Evolutionary conservation across 73 alveolate genomes (phyloP), one percentile per base, ranked within the genome.

Genomic region (Paramecium sonneborni): DNA sequence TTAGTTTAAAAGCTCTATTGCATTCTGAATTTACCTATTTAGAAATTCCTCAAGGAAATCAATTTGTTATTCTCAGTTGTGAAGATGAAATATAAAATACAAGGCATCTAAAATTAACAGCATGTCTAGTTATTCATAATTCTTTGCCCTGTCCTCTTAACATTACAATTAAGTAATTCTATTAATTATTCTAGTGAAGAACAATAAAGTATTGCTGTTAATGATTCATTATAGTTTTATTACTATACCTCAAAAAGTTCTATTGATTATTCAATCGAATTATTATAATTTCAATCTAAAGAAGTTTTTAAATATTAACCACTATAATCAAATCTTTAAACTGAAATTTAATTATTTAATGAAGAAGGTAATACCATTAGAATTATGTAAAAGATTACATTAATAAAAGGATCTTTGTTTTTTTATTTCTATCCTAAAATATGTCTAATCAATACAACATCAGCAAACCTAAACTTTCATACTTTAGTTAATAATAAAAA

Each of bases 391-490:
- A 30, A 72, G 57, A 72, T 72, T 9, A 35, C 44, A 34, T 72
- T 38, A 21, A 38, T 28, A 14, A 34, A 72, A 21, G 86, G 86
- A 72, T 20, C 57, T 20, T 37, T 32, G 6, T 72, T 12, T 38
- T 35, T 72, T 30, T 72, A 35, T 38, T 72, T 72, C 32, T 72
- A 72, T 72, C 86, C 86, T 72, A 72, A 72, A 35, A 72, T 72
- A 38, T 72, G 86, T 38, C 62, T 72, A 0, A 72, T 72, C 20
- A 72, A 72, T 72, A 35, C 55, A n/a, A 72, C 67, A 5, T 34
- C 57, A 37, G 12, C 18, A 72, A 20, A 32, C 12, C 23, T 79
- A 5, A 21, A 79, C 10, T 79, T 41, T 44, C 55, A 79, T 20
- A 46, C 76, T n/a, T 43, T 79, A 5, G 18, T 21, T 41, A 46